Evolutionary conservation across 352 stramenopile genomes (phyloP), one percentile per base, ranked within the genome.

Genomic region (Pythium plurisporium): DNA sequence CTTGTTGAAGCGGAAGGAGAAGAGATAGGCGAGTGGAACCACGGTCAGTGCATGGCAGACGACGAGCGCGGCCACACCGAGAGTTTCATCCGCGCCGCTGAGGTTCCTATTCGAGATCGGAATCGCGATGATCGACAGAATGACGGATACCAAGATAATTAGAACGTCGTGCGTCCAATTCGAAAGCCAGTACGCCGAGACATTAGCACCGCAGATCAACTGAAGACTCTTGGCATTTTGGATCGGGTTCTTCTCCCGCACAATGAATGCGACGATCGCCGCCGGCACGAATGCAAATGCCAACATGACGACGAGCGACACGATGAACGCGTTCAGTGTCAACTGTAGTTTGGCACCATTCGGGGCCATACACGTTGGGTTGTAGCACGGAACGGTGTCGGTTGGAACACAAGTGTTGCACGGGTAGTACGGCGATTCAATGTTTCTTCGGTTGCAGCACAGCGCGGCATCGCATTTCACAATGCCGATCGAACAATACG

Each of bases 251-350:
- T 88, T 87, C 26, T 91, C 81, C 2, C 69, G 64, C 5, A 91
- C 78, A 41, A 86, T 50, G 23, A 89, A 87, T 4, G 72, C 76
- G 22, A 91, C 72, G 40, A 88, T 67, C 0, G 74, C 69, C 33
- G 81, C 81, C 2, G 78, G 81, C 37, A 91, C 55, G 29, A 91
- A 91, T 1, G 81, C 72, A 30, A 89, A 88, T 26, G 76, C 81
- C 29, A 91, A 60, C 64, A 87, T 79, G 10, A 81, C 67, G 40
- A 91, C 64, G 51, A 89, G 67, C 0, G 73, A 64, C 20, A 72
- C 68, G 36, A 89, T 64, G 58, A 91, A 87, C 0, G 72, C 74
- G 34, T 88, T 90, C n/a, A 90, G 56, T 31, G 70, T 74, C 29
- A 70, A 68, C 44, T 90, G 77, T 3, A 88, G 69, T 55, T 87